Conservation (phyloP, 2,329 filamentous ascomycete genomes). For the Botrytis aclada region DNA sequence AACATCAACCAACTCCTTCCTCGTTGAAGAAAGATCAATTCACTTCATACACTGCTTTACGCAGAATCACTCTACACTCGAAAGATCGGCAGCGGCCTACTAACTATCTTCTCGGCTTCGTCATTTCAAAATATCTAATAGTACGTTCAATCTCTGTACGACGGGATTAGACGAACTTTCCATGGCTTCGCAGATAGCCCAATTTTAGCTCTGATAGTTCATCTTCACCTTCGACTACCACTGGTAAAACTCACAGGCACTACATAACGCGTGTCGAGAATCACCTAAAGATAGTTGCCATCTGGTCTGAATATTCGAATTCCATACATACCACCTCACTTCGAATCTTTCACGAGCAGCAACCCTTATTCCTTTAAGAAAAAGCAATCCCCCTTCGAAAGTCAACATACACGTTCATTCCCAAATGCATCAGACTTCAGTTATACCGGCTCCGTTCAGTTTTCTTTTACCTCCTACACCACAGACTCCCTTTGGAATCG, state of each 20-base stretch:
- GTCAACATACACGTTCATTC: slow-evolving; percentile 6
- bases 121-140: background rate
- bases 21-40: background rate
- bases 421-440: slow-evolving; percentile 38
- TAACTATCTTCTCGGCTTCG: background rate
- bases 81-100: background rate
- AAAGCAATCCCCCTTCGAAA: background rate
- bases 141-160: background rate
- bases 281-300: background rate
- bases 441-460: slow-evolving; percentile 34
- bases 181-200: background rate
- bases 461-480: slow-evolving; percentile 29
- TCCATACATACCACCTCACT: background rate
- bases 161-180: background rate
- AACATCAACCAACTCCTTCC: background rate
- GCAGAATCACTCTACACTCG: background rate
- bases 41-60: background rate
- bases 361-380: slow-evolving; percentile 6
- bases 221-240: background rate
- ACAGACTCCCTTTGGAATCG: slow-evolving; percentile 24
- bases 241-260: slow-evolving; percentile 24
- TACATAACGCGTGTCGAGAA: slow-evolving; percentile 15
- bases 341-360: background rate
- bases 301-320: background rate
- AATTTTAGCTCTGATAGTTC: background rate